Conservation (phyloP, 1,284 basidiomycete species). For the Naganishia sp. region DNA sequence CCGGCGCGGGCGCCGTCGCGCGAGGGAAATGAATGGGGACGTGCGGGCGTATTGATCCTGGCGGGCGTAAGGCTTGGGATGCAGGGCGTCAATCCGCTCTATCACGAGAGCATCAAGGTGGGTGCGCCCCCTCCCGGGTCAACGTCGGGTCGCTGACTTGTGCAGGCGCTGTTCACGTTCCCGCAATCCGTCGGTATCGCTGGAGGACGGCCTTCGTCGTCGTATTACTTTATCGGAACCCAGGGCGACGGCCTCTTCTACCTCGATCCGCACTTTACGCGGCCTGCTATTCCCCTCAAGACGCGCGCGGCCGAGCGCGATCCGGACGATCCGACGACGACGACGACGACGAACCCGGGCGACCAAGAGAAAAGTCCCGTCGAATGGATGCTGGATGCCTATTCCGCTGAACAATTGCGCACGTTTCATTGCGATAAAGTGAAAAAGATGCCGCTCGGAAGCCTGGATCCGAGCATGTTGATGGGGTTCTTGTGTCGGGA, state of each 20-base stretch:
- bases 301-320: slow-evolving; percentile 55
- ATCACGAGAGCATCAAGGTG: slow-evolving; percentile 91
- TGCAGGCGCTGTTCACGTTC: slow-evolving; percentile 80
- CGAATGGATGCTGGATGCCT: slow-evolving; percentile 65
- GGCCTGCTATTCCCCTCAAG: slow-evolving; percentile 75
- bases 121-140: slow-evolving; percentile 35
- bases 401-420: slow-evolving; percentile 66
- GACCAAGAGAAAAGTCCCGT: slow-evolving; percentile 30
- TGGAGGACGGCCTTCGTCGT: slow-evolving; percentile 89
- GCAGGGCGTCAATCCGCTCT: slow-evolving; percentile 91
- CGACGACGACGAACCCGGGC: slow-evolving; percentile 8
- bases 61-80: slow-evolving; percentile 85
- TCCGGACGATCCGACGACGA: not conserved
- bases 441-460: slow-evolving; percentile 85
- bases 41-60: slow-evolving; percentile 80
- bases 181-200: slow-evolving; percentile 96
- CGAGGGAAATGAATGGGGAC: slow-evolving; percentile 64
- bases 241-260: slow-evolving; percentile 91
- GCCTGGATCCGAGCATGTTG: slow-evolving; percentile 96
- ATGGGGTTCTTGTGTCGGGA: slow-evolving; percentile 85
- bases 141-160: not conserved
- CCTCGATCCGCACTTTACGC: slow-evolving; percentile 90
- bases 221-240: slow-evolving; percentile 94
- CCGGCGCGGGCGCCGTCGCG: slow-evolving; percentile 14
- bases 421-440: slow-evolving; percentile 94